Evolutionary conservation across 441 rosid genomes (phyloP).

Genomic region (Eruca vesicaria): DNA sequence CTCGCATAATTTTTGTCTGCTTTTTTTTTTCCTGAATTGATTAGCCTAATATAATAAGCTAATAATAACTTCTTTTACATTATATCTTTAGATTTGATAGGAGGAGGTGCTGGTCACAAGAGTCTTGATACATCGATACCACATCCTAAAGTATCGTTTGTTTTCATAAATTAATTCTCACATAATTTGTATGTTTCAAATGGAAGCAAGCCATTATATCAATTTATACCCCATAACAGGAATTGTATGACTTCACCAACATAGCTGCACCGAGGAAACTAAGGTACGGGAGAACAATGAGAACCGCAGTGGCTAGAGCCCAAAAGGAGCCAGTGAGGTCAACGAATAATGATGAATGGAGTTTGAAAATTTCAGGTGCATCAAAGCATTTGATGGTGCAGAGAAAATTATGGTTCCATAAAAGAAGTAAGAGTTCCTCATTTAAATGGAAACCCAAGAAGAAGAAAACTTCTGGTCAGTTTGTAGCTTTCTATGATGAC

Average conservation of each 20-base stretch:
- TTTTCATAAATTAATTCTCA: not conserved
- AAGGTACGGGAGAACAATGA: constrained; percentile 7
- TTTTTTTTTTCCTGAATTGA: not conserved
- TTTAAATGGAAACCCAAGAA: constrained; percentile 24
- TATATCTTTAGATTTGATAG: not conserved
- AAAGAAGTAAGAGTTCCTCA: constrained; percentile 24
- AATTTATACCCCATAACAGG: not conserved
- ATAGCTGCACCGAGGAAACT: constrained; percentile 18
- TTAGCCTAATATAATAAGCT: not conserved
- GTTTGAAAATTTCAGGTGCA: not conserved
- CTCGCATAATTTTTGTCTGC: not conserved
- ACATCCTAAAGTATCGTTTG: not conserved
- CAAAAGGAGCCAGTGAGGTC: not conserved
- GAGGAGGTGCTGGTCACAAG: constrained; percentile 8
- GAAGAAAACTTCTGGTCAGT: constrained; percentile 14
- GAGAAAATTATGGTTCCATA: constrained; percentile 21
- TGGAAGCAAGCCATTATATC: not conserved
- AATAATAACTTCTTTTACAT: not conserved
- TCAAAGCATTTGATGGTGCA: constrained; percentile 8
- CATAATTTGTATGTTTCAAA: not conserved
- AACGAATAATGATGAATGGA: not conserved
- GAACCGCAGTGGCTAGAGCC: not conserved
- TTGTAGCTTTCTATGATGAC: constrained; percentile 26
- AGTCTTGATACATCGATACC: constrained; percentile 10
- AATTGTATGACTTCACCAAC: not conserved